Conservation (phyloP, 768 basidiomycete genomes). For the Tricholoma flavovirens region DNA sequence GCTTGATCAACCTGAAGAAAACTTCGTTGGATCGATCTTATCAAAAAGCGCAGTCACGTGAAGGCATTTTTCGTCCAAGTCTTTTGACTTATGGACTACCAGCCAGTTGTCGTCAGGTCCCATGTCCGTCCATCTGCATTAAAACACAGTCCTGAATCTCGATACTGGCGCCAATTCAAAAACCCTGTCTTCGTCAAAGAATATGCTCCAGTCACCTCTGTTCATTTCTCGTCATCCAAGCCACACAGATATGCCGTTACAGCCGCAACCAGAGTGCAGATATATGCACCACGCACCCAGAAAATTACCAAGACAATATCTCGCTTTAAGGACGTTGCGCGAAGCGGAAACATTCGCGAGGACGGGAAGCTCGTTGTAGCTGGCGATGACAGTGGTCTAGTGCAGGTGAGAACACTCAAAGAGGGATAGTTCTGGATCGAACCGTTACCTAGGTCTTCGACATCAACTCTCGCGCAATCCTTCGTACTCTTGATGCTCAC, state of each 20-base stretch:
- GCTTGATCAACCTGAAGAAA: no score
- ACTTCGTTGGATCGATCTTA: conserved; percentile 5
- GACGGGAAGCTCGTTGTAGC: conserved; percentile 96
- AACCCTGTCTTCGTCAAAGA: conserved; percentile 94
- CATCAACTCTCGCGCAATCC: conserved; percentile 86
- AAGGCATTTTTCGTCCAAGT: neutral
- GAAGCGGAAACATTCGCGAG: conserved; percentile 80
- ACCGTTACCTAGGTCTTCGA: conserved; percentile 71
- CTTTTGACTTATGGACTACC: conserved; percentile 89
- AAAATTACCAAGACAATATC: conserved; percentile 95
- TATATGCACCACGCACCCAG: conserved; percentile 95
- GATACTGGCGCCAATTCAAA: conserved; percentile 85
- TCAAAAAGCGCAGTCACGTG: conserved; percentile 17
- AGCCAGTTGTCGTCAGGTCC: conserved; percentile 65
- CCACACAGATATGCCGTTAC: conserved; percentile 97
- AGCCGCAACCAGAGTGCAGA: conserved; percentile 87
- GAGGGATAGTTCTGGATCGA: neutral
- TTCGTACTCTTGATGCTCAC: conserved; percentile 88
- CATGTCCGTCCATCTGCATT: conserved; percentile 47
- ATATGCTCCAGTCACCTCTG: conserved; percentile 91
- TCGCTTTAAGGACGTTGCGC: conserved; percentile 93
- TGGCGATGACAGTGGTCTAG: conserved; percentile 88
- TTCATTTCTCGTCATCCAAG: conserved; percentile 83
- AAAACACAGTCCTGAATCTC: conserved; percentile 67
- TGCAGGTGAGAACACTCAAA: conserved; percentile 46